Evolutionary conservation across 2,329 filamentous ascomycete species (phyloP).

Genomic region (Ilyonectria sp.): DNA sequence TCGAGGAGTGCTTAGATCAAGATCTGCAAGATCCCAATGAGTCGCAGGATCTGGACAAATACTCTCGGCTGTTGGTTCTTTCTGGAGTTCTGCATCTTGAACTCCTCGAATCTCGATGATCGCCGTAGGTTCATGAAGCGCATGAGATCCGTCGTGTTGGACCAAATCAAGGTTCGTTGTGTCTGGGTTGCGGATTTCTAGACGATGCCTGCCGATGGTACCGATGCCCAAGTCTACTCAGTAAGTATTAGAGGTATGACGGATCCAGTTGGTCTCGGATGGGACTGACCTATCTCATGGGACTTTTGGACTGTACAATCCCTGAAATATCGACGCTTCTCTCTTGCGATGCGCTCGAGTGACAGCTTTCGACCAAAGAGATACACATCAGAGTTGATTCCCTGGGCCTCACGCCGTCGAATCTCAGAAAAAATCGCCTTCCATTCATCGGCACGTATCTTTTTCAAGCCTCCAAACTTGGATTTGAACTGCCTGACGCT

Average conservation of each 20-base stretch:
- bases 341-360: background rate
- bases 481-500: conserved; percentile 2
- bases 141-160: too few species aligned
- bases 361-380: background rate
- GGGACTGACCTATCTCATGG: background rate
- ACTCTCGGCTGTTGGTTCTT: background rate
- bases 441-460: background rate
- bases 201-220: background rate
- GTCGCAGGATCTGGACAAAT: background rate
- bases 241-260: background rate
- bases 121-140: background rate
- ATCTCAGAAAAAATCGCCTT: background rate
- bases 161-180: background rate
- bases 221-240: background rate
- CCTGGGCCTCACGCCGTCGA: background rate
- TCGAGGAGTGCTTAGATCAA: background rate
- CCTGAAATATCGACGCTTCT: background rate
- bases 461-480: background rate
- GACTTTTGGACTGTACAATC: background rate
- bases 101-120: too few species aligned
- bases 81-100: background rate
- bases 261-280: background rate
- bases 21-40: background rate
- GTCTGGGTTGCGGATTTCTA: background rate
- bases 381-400: background rate